These are phyloP conservation scores for Diplodia seriata DNA, from an alignment of 2,329 filamentous ascomycete genomes.

Conservation along the genomic window DNA sequence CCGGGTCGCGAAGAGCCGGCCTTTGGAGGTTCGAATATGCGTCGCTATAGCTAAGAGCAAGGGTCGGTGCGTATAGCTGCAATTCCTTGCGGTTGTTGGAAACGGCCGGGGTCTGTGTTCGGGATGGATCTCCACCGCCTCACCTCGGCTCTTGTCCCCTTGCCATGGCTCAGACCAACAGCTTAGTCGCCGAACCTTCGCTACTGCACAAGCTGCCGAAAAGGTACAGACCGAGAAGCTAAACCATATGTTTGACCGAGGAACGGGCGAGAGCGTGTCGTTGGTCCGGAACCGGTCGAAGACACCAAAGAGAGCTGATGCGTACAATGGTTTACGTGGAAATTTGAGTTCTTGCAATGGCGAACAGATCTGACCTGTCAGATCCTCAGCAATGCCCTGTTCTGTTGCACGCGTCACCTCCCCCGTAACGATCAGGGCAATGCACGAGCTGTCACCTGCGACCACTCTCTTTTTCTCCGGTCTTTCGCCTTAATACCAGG, in stretches of 20 bases:
- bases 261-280: constrained; percentile 6
- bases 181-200: background rate
- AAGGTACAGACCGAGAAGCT: background rate
- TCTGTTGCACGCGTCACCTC: background rate
- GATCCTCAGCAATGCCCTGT: background rate
- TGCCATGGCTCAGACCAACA: constrained; percentile 1
- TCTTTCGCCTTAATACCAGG: background rate
- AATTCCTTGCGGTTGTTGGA: background rate
- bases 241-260: background rate
- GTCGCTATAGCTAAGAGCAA: background rate
- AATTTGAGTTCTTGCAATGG: background rate
- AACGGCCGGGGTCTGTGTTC: background rate
- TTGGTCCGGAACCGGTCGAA: background rate
- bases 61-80: background rate
- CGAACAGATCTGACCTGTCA: background rate
- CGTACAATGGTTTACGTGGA: background rate
- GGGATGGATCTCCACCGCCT: constrained; percentile 18
- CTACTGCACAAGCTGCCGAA: background rate
- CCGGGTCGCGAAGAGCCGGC: background rate
- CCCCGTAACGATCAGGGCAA: constrained; percentile 4
- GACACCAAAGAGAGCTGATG: background rate
- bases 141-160: constrained; percentile 14
- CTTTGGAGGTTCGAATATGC: background rate
- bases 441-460: background rate
- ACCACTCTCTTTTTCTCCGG: background rate